Percentiles rank a stretch among this genome's conserved stretches.
These are phyloP conservation scores for Pseudogymnoascus destructans DNA, from an alignment of 2,329 filamentous ascomycete species.

Conservation along the genomic window DNA sequence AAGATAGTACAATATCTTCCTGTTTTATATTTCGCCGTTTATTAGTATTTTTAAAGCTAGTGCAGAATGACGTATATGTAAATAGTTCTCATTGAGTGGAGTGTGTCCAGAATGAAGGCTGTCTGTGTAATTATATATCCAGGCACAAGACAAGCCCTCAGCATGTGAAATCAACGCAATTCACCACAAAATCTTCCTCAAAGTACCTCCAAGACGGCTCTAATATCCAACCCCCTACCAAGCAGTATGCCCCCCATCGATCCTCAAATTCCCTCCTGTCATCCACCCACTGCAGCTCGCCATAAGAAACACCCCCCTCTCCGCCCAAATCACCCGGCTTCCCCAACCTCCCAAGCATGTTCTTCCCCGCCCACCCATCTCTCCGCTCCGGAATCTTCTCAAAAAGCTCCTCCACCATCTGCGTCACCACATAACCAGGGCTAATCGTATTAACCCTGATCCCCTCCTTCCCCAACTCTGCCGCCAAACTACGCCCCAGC, in stretches of 20 bases:
- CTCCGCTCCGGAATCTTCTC: slow-evolving; percentile 56
- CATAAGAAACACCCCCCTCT: slow-evolving; percentile 53
- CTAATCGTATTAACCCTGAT: slow-evolving; percentile 75
- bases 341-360: slow-evolving; percentile 66
- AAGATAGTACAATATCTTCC: background rate
- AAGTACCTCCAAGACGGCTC: background rate
- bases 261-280: slow-evolving; percentile 36
- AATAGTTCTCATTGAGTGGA: background rate
- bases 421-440: slow-evolving; percentile 66
- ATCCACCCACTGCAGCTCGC: slow-evolving; percentile 57
- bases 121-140: background rate
- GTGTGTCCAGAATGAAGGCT: background rate
- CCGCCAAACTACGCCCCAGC: slow-evolving; percentile 54
- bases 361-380: slow-evolving; percentile 66
- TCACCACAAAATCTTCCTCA: background rate
- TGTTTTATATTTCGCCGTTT: background rate
- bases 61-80: background rate
- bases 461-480: slow-evolving; percentile 53
- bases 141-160: background rate
- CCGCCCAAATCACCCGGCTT: slow-evolving; percentile 57
- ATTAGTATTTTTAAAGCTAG: background rate
- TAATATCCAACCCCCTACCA: background rate
- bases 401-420: slow-evolving; percentile 75
- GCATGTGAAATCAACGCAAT: background rate
- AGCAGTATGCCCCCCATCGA: background rate